A percentile compares a stretch with the other conserved stretches of the same genome.
phyloP scores from a whole-genome alignment of 192 early-diverging fungal species.

The Linnemannia schmuckeri region DNA sequence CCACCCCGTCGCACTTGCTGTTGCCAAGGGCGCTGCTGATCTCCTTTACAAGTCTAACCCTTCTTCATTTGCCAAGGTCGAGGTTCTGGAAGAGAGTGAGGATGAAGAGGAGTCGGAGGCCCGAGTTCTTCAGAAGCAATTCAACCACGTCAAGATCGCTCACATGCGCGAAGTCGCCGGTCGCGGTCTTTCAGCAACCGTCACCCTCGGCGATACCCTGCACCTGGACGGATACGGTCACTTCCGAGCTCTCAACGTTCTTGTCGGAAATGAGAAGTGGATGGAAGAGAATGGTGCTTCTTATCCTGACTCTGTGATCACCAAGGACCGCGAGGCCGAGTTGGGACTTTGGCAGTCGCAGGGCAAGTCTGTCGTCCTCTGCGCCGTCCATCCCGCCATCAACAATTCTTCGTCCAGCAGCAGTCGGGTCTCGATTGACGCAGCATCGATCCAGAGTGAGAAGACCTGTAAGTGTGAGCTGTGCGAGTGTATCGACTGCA shows the following conservation, averaged over 20 bases:
- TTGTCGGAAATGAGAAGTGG: conserved; percentile 75
- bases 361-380: conserved; percentile 70
- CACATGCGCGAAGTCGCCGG: conserved; percentile 77
- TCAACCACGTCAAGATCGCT: conserved; percentile 58
- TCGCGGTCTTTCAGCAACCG: conserved; percentile 67
- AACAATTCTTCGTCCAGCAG: conserved; percentile 6
- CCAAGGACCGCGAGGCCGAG: conserved; percentile 28
- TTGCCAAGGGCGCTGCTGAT: conserved; percentile 45
- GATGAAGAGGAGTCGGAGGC: conserved; percentile 22
- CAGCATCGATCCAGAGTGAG: conserved; percentile 9
- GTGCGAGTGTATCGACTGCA: conserved; percentile 54
- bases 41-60: conserved; percentile 13
- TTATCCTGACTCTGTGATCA: conserved; percentile 36
- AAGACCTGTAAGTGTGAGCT: conserved; percentile 44
- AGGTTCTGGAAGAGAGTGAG: conserved; percentile 13
- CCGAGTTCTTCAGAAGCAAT: conserved; percentile 31
- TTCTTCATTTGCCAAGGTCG: neutral
- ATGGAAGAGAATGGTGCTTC: conserved; percentile 69
- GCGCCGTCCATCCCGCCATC: conserved; percentile 60
- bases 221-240: conserved; percentile 30
- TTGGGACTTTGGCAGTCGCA: conserved; percentile 66
- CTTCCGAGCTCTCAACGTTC: conserved; percentile 60
- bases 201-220: conserved; percentile 52
- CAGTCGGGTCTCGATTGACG: conserved; percentile 22
- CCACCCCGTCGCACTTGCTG: conserved; percentile 80